Conservation (phyloP, 2,329 filamentous ascomycete genomes). For the Talaromyces sp. region DNA sequence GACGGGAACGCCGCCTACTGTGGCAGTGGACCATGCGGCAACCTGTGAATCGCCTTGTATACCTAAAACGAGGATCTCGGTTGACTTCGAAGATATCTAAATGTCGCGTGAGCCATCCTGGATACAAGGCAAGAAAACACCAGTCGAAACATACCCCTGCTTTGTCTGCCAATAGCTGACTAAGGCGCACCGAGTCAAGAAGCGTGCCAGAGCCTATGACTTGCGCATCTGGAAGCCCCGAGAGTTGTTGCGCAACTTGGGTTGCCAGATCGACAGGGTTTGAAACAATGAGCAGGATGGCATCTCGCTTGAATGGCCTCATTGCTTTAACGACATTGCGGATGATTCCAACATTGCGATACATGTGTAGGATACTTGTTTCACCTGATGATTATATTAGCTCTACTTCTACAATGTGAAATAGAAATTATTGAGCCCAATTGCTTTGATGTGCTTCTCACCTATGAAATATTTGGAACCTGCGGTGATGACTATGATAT, state of each 20-base stretch:
- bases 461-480: conserved; percentile 52
- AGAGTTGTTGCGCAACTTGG: conserved; percentile 49
- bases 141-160: conserved; percentile 18
- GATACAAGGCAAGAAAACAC: neutral
- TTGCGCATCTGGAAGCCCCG: conserved; percentile 49
- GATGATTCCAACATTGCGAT: conserved; percentile 45
- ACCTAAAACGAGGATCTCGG: conserved; percentile 49
- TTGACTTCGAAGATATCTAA: conserved; percentile 33
- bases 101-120: conserved; percentile 13
- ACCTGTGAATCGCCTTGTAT: conserved; percentile 53
- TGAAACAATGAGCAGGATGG: conserved; percentile 53
- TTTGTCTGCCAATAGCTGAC: conserved; percentile 29
- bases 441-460: conserved; percentile 21
- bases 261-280: conserved; percentile 59
- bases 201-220: conserved; percentile 56
- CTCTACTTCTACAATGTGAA: neutral
- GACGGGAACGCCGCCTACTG: conserved; percentile 45
- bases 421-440: neutral
- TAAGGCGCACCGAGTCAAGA: conserved; percentile 53
- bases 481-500: conserved; percentile 56
- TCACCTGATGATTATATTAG: conserved; percentile 34
- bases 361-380: conserved; percentile 48
- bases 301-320: conserved; percentile 49
- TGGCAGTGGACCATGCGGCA: conserved; percentile 49
- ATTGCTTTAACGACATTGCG: conserved; percentile 49